Evolutionary conservation across 176 grass and related monocot genomes (phyloP).

Genomic region (Hyparrhenia diplandra): DNA sequence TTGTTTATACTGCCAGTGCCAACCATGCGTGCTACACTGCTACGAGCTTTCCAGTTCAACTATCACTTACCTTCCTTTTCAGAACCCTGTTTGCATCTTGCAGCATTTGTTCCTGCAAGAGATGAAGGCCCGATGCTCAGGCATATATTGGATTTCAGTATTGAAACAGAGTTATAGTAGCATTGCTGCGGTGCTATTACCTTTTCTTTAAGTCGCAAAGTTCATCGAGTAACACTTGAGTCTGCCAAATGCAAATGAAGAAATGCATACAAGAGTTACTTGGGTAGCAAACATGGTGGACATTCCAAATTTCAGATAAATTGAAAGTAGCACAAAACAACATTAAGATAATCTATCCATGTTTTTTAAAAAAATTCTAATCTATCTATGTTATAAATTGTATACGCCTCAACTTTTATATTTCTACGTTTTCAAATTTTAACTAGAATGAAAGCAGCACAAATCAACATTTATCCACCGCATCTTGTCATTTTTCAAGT

Average conservation of each 20-base stretch:
- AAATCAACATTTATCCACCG: neutral
- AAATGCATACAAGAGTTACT: neutral
- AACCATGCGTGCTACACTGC: slow-evolving; percentile 7
- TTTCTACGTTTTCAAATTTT: neutral
- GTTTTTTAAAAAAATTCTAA: too few relatives aligned
- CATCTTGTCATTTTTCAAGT: too few relatives aligned
- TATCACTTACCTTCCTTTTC: slow-evolving; percentile 61
- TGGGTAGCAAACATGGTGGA: neutral
- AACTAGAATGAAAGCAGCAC: neutral
- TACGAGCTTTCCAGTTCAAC: neutral
- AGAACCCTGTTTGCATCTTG: slow-evolving; percentile 59
- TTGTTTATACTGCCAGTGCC: slow-evolving; percentile 5
- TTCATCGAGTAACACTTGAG: slow-evolving; percentile 60
- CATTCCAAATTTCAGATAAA: neutral
- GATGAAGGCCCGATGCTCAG: neutral
- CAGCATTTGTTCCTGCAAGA: slow-evolving; percentile 56
- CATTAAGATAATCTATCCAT: neutral
- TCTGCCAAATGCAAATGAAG: slow-evolving; percentile 35
- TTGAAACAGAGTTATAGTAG: neutral
- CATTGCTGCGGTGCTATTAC: slow-evolving; percentile 14
- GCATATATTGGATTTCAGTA: neutral
- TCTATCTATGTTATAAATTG: too few relatives aligned
- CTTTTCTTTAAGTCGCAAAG: slow-evolving; percentile 63
- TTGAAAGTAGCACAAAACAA: too few relatives aligned
- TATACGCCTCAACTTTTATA: neutral